Evolutionary conservation across 2,329 filamentous ascomycete species (phyloP).

Genomic region (Ceratocystis cacaofunesta): DNA sequence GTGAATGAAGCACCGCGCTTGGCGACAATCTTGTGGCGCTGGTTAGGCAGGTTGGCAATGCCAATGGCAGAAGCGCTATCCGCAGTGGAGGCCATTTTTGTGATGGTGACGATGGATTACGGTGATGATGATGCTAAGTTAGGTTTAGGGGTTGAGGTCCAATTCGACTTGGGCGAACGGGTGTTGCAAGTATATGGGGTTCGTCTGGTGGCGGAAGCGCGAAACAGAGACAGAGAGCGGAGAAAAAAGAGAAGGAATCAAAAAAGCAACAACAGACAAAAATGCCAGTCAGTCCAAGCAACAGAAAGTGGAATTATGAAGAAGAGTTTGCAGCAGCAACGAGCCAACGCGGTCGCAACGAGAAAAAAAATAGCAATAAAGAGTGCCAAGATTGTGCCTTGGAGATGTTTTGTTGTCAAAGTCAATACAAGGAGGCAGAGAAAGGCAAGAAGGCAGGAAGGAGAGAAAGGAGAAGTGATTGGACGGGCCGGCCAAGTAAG

Average conservation of each 20-base stretch:
- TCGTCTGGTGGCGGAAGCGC: slow-evolving; percentile 14
- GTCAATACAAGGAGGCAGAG: not conserved
- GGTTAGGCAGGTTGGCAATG: slow-evolving; percentile 60
- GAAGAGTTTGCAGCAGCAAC: slow-evolving; percentile 8
- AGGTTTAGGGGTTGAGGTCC: not conserved
- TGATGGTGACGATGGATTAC: slow-evolving; percentile 11
- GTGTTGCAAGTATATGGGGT: not conserved
- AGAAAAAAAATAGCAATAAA: not conserved
- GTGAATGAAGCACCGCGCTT: slow-evolving; percentile 94
- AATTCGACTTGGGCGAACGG: not conserved
- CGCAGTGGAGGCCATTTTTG: slow-evolving; percentile 41
- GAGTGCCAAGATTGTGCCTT: slow-evolving; percentile 7
- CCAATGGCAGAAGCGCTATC: slow-evolving; percentile 55
- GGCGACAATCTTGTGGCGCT: slow-evolving; percentile 60
- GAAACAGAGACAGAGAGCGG: slow-evolving; percentile 9
- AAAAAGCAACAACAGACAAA: slow-evolving; percentile 10
- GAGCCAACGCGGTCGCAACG: slow-evolving; percentile 15
- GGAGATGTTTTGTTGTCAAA: slow-evolving; percentile 14
- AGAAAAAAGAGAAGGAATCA: slow-evolving; percentile 9
- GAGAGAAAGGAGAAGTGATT: slow-evolving; percentile 5
- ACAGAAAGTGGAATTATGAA: not conserved
- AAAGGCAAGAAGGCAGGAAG: slow-evolving; percentile 8
- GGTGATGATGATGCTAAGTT: slow-evolving; percentile 3
- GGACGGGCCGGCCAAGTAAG: slow-evolving; percentile 4
- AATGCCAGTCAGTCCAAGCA: slow-evolving; percentile 3